These are phyloP conservation scores for Xylaria venustula DNA, from an alignment of 495 filamentous ascomycete genomes.

Conservation along the genomic window DNA sequence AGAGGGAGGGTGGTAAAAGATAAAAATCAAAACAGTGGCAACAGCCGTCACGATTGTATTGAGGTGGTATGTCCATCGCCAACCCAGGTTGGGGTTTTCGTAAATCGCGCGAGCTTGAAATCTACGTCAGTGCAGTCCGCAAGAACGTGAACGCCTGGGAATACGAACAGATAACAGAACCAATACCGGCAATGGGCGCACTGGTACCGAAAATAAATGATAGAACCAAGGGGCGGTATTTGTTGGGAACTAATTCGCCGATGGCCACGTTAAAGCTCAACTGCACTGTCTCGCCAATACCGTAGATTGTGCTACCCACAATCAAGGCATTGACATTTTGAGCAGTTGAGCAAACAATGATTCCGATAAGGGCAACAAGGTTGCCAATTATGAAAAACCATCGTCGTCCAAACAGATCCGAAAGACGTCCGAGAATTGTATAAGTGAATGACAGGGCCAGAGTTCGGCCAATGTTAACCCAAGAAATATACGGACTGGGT, in stretches of 20 bases:
- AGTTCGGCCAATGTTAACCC: constrained; percentile 37
- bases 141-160: background rate
- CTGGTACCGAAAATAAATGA: constrained; percentile 40
- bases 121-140: background rate
- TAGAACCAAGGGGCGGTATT: constrained; percentile 33
- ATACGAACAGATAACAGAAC: constrained; percentile 32
- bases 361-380: constrained; percentile 41
- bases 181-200: constrained; percentile 42
- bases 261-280: constrained; percentile 45
- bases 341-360: constrained; percentile 44
- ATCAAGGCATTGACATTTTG: constrained; percentile 46
- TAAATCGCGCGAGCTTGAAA: constrained; percentile 32
- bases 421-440: constrained; percentile 45
- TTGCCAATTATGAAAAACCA: constrained; percentile 49
- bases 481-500: constrained; percentile 35
- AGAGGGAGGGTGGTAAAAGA: constrained; percentile 41
- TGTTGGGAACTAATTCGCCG: constrained; percentile 48
- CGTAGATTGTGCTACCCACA: constrained; percentile 36
- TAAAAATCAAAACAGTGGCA: constrained; percentile 35
- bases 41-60: constrained; percentile 40
- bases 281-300: constrained; percentile 37
- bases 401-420: constrained; percentile 55
- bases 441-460: constrained; percentile 32
- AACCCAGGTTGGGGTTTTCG: constrained; percentile 34
- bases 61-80: constrained; percentile 49